Evolutionary conservation across 306 rosid genomes (phyloP), one percentile per base, ranked within the genome.

Genomic region (Aeschynomene evenia): DNA sequence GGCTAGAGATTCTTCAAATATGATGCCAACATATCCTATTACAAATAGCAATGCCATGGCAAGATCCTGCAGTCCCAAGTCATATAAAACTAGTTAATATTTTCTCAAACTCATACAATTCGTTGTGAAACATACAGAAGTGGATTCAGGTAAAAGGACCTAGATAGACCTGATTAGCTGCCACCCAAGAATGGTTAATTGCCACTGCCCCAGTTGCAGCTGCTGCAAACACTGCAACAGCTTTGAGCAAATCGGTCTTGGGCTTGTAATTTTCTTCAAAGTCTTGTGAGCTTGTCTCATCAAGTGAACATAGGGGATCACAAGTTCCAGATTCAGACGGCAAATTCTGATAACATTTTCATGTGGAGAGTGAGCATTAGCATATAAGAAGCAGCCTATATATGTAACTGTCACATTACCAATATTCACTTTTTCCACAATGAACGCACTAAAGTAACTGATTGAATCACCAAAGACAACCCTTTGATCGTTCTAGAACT

Each of bases 151-250:
- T 66, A 57, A 45, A 61, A 82, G 54, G 60, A 63, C 39, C 70
- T 55, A 56, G 20, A 71, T n/a, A 33, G 46, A 94, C 97, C 96
- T 94, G 99, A 87, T 94, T 91, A 23, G 94, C 84, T 3, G 96
- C 97, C 68, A 91, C 96, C 99, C 96, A 94, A 48, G 97, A 91
- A 1, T 88, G 97, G 78, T 85, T 91, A 80, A 94, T 94, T 77
- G 97, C 96, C 63, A 87, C 73, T 6, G 90, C 68, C 64, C 99
- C 99, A 58, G 84, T 77, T 64, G 72, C 83, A 63, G 95, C 86
- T 21, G 82, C 88, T 5, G 84, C 91, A 78, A 91, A 57, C 74
- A 94, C 37, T 59, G 97, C 96, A 71, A 91, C 64, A 45, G 92
- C 99, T 72, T 94, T 94, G 78, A 94, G 66, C 55, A 84, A 84